Base-by-base conservation (phyloP, 768 basidiomycete genomes). In the Suillus clintonianus region DNA sequence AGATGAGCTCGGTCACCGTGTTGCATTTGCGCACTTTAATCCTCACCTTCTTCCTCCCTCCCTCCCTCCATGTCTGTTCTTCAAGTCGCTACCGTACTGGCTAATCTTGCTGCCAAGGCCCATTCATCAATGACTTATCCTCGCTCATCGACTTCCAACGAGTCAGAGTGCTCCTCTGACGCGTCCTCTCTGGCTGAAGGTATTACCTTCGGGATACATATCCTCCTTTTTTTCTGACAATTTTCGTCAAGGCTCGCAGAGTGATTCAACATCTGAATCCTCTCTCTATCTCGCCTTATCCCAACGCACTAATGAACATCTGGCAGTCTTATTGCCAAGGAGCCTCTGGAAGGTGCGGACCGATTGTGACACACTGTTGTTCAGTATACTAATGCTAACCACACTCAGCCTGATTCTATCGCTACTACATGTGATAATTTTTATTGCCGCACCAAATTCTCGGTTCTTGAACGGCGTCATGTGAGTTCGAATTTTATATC, bases 391-490 rank as follows among this genome's bases (percentile, higher is more conserved):
- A 58, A 70, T 65, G 70, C 56, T 39, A 32, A 30, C 8, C 63
- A 24, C 50, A 65, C 68, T 45, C 69, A 90, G 86, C 83, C 88
- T 59, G 91, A 93, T 74, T 77, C 81, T 5, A 75, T 84, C 15
- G 85, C 91, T 4, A 66, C 82, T 14, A 72, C 76, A 56, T 94
- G 91, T 79, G 91, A 93, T 78, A 91, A 85, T 72, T 89, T 91
- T 65, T 83, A 85, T 70, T 94, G 91, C 77, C 82, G 82, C 62
- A 79, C 82, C 65, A 74, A 74, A 58, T 93, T 93, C 74, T 83
- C 86, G 64, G 72, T 93, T 64, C 83, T 88, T 50, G 89, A 91
- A 66, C 89, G 91, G 65, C 86, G 86, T 77, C 91, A 94, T 72
- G 89, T 90, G 71, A 69, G 89, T 82, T 17, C 54, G 36, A 22